Percentiles rank a stretch among this genome's conserved stretches.
Conservation (phyloP, 2,329 filamentous ascomycete genomes). For the Dactylellina sp. region DNA sequence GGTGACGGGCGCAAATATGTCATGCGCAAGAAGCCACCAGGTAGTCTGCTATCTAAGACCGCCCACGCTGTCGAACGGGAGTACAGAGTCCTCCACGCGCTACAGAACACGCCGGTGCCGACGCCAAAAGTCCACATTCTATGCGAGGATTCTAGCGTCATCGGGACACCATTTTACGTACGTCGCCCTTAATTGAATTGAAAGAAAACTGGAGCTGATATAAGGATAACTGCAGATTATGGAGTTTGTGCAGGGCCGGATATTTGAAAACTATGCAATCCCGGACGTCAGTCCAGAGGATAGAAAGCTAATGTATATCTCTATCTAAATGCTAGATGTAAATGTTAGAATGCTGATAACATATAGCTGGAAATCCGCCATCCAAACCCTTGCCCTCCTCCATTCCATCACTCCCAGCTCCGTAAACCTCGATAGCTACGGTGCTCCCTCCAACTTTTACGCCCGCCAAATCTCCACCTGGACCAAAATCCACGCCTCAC, state of each 20-base stretch:
- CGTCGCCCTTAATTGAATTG: neutral
- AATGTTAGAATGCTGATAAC: neutral
- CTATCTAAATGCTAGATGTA: neutral
- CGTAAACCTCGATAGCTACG: slow-evolving; percentile 79
- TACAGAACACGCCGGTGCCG: slow-evolving; percentile 82
- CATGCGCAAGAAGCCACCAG: slow-evolving; percentile 97
- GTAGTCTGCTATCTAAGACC: slow-evolving; percentile 88
- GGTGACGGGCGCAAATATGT: slow-evolving; percentile 78
- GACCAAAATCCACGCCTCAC: slow-evolving; percentile 78
- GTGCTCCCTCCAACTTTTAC: slow-evolving; percentile 82
- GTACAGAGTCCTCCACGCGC: slow-evolving; percentile 87
- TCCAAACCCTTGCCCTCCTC: slow-evolving; percentile 84
- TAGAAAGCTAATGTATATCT: slow-evolving; percentile 75
- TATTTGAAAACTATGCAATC: slow-evolving; percentile 88
- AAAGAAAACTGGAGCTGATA: neutral
- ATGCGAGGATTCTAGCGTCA: slow-evolving; percentile 81
- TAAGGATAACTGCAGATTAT: slow-evolving; percentile 71
- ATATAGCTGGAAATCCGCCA: slow-evolving; percentile 78
- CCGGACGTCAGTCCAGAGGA: slow-evolving; percentile 77
- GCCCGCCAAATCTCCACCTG: slow-evolving; percentile 86
- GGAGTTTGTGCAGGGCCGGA: slow-evolving; percentile 92
- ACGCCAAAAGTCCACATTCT: slow-evolving; percentile 85
- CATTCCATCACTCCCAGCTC: slow-evolving; percentile 73
- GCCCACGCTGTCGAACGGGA: slow-evolving; percentile 97
- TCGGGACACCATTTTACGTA: slow-evolving; percentile 89